These are phyloP conservation scores for Osmanthus fragrans DNA, from an alignment of 257 asterid species.

Conservation along the genomic window DNA sequence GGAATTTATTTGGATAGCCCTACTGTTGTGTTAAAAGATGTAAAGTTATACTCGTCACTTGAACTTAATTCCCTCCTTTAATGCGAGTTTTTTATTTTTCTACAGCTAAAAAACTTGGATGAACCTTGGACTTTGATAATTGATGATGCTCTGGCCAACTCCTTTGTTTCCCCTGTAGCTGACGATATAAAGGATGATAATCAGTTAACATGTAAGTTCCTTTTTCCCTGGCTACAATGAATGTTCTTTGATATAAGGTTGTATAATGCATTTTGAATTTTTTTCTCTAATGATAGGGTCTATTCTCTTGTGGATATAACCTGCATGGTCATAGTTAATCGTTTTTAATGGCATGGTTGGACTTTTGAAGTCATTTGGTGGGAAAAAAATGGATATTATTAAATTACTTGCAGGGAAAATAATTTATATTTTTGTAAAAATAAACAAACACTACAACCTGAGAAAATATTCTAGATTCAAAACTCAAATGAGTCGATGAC, in stretches of 20 bases:
- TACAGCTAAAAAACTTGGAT: slow-evolving; percentile 74
- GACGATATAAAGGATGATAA: slow-evolving; percentile 72
- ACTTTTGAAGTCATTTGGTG: background rate
- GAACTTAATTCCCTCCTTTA: background rate
- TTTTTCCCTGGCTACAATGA: background rate
- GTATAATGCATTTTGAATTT: background rate
- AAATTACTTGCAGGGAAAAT: background rate
- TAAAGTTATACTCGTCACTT: background rate
- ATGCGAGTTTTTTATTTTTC: slow-evolving; percentile 1
- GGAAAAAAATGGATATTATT: background rate
- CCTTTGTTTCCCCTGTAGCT: slow-evolving; percentile 82
- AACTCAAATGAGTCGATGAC: background rate
- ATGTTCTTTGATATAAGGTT: background rate
- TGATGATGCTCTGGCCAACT: slow-evolving; percentile 87
- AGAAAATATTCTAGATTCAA: background rate
- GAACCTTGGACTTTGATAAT: slow-evolving; percentile 85
- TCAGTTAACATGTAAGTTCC: slow-evolving; percentile 66
- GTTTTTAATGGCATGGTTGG: background rate
- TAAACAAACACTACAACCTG: background rate
- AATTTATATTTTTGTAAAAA: background rate
- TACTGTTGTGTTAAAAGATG: background rate
- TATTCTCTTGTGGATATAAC: background rate
- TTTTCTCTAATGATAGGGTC: background rate
- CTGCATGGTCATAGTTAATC: background rate
- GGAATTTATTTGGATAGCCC: background rate